Evolutionary conservation across 352 stramenopile species (phyloP).

Genomic region (Thalassiosira livingstoniorum): DNA sequence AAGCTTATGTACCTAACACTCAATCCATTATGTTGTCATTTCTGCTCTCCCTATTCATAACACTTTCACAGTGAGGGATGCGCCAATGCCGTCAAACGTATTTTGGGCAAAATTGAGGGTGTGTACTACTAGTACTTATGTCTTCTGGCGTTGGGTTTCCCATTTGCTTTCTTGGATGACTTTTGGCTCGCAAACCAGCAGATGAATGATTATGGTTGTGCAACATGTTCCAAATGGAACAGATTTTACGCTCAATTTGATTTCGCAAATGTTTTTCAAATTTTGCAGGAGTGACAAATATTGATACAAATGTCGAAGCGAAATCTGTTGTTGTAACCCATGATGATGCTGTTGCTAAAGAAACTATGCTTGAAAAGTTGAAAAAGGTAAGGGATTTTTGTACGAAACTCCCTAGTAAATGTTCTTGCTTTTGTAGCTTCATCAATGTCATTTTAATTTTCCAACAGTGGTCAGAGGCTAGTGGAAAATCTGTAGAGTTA

Average conservation of each 20-base stretch:
- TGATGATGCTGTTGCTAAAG: constrained; percentile 62
- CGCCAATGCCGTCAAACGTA: constrained; percentile 72
- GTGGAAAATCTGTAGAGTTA: constrained; percentile 68
- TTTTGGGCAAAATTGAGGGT: constrained; percentile 82
- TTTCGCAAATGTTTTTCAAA: too few relatives aligned
- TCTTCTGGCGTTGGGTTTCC: neutral
- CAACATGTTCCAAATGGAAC: too few relatives aligned
- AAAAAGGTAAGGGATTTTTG: constrained; percentile 62
- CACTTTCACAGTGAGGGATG: constrained; percentile 77
- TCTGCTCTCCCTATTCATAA: neutral
- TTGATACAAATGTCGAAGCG: constrained; percentile 73
- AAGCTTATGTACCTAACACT: too few relatives aligned
- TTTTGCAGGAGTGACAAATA: constrained; percentile 69
- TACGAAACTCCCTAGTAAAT: neutral
- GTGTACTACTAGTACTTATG: constrained; percentile 17
- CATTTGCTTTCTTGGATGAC: too few relatives aligned
- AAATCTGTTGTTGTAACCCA: constrained; percentile 71
- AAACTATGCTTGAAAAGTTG: constrained; percentile 76
- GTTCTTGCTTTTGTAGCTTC: neutral
- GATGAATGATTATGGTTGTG: too few relatives aligned
- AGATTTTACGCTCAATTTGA: too few relatives aligned
- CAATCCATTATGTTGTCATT: neutral
- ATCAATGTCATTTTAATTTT: neutral
- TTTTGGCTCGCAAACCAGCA: too few relatives aligned
- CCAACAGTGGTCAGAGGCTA: constrained; percentile 57